phyloP scores from a whole-genome alignment of 108 stramenopile species.

The Poteriospumella lacustris region DNA sequence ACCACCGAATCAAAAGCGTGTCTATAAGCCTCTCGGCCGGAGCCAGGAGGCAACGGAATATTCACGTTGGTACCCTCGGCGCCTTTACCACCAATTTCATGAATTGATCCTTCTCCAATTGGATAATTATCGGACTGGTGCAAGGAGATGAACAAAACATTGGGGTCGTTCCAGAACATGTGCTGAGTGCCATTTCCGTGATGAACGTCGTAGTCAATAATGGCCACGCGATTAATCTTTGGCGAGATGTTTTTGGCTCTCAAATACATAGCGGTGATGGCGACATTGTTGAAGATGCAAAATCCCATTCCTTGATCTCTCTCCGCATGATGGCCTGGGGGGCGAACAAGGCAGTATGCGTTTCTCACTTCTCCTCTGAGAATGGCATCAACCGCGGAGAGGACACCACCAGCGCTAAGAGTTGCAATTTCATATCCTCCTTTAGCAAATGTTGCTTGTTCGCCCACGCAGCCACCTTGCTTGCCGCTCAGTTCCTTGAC shows the following conservation, averaged over 20 bases:
- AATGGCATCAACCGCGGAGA: slow-evolving; percentile 76
- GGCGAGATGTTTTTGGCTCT: neutral
- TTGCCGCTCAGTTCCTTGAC: slow-evolving; percentile 27
- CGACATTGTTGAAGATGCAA: slow-evolving; percentile 80
- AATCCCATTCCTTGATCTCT: slow-evolving; percentile 61
- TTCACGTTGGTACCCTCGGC: slow-evolving; percentile 63
- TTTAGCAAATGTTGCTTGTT: slow-evolving; percentile 26
- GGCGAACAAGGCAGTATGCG: slow-evolving; percentile 78
- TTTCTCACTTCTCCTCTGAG: slow-evolving; percentile 72
- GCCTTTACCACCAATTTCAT: slow-evolving; percentile 51
- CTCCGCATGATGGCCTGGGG: slow-evolving; percentile 83
- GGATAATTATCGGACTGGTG: slow-evolving; percentile 67
- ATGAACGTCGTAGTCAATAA: slow-evolving; percentile 77
- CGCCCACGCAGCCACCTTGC: slow-evolving; percentile 31
- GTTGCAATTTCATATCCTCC: slow-evolving; percentile 32
- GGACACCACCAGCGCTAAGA: slow-evolving; percentile 40
- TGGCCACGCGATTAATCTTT: slow-evolving; percentile 46
- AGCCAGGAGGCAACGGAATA: slow-evolving; percentile 62
- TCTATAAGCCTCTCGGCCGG: slow-evolving; percentile 68
- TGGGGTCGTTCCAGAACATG: slow-evolving; percentile 57
- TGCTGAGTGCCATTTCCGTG: slow-evolving; percentile 89
- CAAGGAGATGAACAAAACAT: slow-evolving; percentile 63
- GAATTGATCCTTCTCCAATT: slow-evolving; percentile 50
- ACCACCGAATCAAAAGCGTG: slow-evolving; percentile 57
- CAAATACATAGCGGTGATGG: slow-evolving; percentile 65